Evolutionary conservation across 306 rosid species (phyloP).

Genomic region (Acmispon strigosus): DNA sequence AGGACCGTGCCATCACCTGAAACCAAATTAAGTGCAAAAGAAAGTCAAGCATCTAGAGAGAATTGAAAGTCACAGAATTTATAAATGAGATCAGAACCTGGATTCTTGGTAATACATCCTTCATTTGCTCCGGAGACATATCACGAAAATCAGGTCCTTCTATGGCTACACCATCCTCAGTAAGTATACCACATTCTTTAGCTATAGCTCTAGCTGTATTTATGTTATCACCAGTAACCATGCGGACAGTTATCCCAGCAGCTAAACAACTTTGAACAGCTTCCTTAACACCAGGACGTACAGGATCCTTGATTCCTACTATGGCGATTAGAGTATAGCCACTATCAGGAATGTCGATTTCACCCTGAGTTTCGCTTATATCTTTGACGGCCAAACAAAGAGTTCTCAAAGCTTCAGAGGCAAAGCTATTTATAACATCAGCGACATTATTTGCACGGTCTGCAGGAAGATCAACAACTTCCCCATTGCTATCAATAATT

Average conservation of each 20-base stretch:
- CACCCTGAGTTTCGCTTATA: conserved; percentile 27
- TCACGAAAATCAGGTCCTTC: conserved; percentile 66
- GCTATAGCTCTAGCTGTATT: conserved; percentile 91
- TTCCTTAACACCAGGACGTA: conserved; percentile 82
- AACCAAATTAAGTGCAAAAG: conserved; percentile 25
- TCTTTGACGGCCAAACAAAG: conserved; percentile 82
- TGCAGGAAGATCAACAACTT: conserved; percentile 42
- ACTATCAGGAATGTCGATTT: conserved; percentile 42
- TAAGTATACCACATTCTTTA: conserved; percentile 90
- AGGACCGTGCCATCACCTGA: conserved; percentile 96
- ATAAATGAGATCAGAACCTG: conserved; percentile 52
- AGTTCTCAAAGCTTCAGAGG: conserved; percentile 88
- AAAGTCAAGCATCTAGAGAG: not conserved
- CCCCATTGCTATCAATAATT: conserved; percentile 57
- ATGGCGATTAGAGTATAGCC: conserved; percentile 74
- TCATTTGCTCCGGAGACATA: conserved; percentile 55
- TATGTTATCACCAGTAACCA: conserved; percentile 98
- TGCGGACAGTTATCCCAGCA: conserved; percentile 86
- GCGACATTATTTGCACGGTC: conserved; percentile 32
- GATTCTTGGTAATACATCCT: conserved; percentile 57
- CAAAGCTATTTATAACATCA: conserved; percentile 63
- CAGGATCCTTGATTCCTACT: conserved; percentile 95
- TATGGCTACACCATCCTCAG: conserved; percentile 67
- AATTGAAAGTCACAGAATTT: conserved; percentile 9
- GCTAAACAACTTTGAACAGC: conserved; percentile 80